Percentiles rank a stretch among this genome's conserved stretches.
These are phyloP conservation scores for Forsythia suspensa DNA, from an alignment of 257 asterid species.

Conservation along the genomic window DNA sequence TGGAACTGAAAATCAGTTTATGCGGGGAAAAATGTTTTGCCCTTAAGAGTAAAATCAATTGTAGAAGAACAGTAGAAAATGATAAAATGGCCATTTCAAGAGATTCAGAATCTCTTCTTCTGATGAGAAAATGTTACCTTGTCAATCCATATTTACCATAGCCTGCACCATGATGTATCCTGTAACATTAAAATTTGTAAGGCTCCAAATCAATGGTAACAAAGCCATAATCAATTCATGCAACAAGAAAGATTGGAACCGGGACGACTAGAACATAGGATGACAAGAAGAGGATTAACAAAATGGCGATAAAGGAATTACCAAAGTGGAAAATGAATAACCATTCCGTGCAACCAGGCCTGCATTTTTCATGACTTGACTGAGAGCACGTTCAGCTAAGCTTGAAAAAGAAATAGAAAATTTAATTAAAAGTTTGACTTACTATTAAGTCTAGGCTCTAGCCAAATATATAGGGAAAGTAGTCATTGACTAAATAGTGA, in stretches of 20 bases:
- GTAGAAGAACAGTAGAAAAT: not conserved
- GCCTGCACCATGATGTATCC: slow-evolving; percentile 4
- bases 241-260: not conserved
- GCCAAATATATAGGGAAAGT: too few relatives aligned
- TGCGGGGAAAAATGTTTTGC: not conserved
- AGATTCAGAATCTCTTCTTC: not conserved
- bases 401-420: too few relatives aligned
- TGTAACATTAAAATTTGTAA: slow-evolving; percentile 2
- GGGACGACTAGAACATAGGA: not conserved
- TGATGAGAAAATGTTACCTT: not conserved
- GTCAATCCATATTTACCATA: not conserved
- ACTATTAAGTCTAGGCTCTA: too few relatives aligned
- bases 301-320: not conserved
- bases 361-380: not conserved
- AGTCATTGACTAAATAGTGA: too few relatives aligned
- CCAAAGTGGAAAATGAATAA: not conserved
- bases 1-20: not conserved
- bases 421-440: too few relatives aligned
- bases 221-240: not conserved
- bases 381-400: too few relatives aligned
- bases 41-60: not conserved
- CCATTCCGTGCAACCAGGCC: not conserved
- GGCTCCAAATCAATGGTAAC: slow-evolving; percentile 10
- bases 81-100: not conserved
- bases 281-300: not conserved